Conservation (phyloP, 768 basidiomycete genomes). For the Lentinula boryana region DNA sequence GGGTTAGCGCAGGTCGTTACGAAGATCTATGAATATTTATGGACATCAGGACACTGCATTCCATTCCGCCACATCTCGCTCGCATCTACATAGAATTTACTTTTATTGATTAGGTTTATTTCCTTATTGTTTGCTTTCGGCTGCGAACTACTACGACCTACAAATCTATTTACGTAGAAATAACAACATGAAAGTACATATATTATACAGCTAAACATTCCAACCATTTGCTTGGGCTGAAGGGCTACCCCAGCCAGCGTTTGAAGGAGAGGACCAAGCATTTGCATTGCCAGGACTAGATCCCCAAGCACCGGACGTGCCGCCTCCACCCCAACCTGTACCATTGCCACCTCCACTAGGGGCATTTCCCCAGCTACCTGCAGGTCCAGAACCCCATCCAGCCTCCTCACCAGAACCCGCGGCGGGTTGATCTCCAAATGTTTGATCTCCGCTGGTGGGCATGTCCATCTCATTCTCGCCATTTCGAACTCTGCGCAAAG, state of each 20-base stretch:
- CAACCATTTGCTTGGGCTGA: constrained; percentile 48
- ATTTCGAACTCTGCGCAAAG: constrained; percentile 41
- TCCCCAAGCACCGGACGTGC: constrained; percentile 27
- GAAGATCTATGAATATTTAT: background rate
- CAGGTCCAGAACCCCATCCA: constrained; percentile 12
- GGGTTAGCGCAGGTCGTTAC: background rate
- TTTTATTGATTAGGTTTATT: too few species aligned
- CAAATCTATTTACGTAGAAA: background rate
- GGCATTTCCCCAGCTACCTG: constrained; percentile 7
- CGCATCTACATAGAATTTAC: background rate
- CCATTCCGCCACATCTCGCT: background rate
- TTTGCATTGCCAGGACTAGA: constrained; percentile 13
- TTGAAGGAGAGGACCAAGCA: constrained; percentile 3
- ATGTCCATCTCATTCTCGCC: constrained; percentile 50
- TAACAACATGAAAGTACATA: background rate
- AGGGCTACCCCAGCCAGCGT: constrained; percentile 46
- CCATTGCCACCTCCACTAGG: constrained; percentile 24
- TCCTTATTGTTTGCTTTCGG: too few species aligned
- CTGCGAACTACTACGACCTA: background rate
- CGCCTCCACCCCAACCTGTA: constrained; percentile 20
- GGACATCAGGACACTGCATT: background rate
- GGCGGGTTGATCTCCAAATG: constrained; percentile 13
- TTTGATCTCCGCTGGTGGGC: constrained; percentile 34
- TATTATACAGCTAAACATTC: constrained; percentile 29
- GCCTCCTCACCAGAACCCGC: constrained; percentile 15